Evolutionary conservation across 768 basidiomycete species (phyloP).

Genomic region (Dioszegia crocea): DNA sequence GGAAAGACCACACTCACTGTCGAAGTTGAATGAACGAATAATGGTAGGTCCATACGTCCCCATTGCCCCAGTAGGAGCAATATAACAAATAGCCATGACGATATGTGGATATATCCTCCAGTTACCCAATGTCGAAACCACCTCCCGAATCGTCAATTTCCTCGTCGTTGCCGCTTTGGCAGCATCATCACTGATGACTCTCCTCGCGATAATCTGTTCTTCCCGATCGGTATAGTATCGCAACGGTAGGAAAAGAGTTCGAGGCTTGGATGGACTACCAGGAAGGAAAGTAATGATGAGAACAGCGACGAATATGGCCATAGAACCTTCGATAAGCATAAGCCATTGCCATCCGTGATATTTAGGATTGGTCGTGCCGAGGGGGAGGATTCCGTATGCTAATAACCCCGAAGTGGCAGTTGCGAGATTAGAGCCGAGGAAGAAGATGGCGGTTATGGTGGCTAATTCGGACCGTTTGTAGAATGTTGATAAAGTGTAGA

Average conservation of each 20-base stretch:
- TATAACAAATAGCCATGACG: constrained; percentile 20
- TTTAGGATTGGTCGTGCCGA: constrained; percentile 17
- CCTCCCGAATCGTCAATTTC: constrained; percentile 17
- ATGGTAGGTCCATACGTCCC: constrained; percentile 25
- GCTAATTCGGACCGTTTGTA: constrained; percentile 42
- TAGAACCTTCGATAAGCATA: constrained; percentile 34
- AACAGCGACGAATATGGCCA: constrained; percentile 33
- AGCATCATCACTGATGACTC: constrained; percentile 38
- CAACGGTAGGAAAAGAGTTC: constrained; percentile 29
- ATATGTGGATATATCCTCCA: constrained; percentile 31
- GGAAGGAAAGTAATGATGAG: constrained; percentile 38
- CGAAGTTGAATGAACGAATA: constrained; percentile 31
- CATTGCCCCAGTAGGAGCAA: constrained; percentile 19
- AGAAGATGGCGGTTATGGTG: constrained; percentile 33
- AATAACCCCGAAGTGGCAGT: constrained; percentile 33
- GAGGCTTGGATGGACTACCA: constrained; percentile 24
- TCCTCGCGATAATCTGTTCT: constrained; percentile 25
- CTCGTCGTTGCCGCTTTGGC: constrained; percentile 20
- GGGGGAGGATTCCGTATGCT: constrained; percentile 36
- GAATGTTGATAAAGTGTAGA: constrained; percentile 30
- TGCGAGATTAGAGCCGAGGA: constrained; percentile 34
- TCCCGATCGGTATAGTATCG: constrained; percentile 29
- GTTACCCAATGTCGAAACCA: constrained; percentile 19
- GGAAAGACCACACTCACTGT: too few relatives aligned
- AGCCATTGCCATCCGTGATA: constrained; percentile 31